Conservation (phyloP, 345 rosid species). For the Aethionema arabicum region DNA sequence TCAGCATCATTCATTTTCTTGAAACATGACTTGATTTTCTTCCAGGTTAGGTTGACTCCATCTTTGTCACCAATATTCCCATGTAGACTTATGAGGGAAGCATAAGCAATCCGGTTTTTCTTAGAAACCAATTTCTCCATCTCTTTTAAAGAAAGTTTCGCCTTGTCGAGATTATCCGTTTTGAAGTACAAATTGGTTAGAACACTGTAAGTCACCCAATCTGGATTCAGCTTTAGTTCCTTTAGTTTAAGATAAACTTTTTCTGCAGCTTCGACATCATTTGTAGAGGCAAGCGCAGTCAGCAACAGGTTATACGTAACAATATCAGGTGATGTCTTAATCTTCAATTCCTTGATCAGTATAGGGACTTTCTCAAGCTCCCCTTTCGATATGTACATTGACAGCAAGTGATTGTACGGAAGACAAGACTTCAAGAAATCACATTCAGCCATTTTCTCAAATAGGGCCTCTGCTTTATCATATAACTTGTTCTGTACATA, state of each 20-base stretch:
- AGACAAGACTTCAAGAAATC: slow-evolving; percentile 60
- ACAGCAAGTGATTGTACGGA: slow-evolving; percentile 77
- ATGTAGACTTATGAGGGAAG: slow-evolving; percentile 74
- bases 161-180: slow-evolving; percentile 50
- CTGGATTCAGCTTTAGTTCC: slow-evolving; percentile 59
- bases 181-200: slow-evolving; percentile 61
- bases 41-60: slow-evolving; percentile 66
- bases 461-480: slow-evolving; percentile 73
- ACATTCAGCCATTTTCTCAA: slow-evolving; percentile 75
- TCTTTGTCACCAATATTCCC: slow-evolving; percentile 60
- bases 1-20: slow-evolving; percentile 70
- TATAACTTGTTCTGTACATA: slow-evolving; percentile 55
- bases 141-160: slow-evolving; percentile 64
- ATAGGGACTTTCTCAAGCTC: slow-evolving; percentile 56
- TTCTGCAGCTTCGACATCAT: slow-evolving; percentile 62
- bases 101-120: slow-evolving; percentile 55
- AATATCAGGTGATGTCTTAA: slow-evolving; percentile 59
- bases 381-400: slow-evolving; percentile 56
- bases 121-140: slow-evolving; percentile 76
- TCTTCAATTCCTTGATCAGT: slow-evolving; percentile 59
- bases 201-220: slow-evolving; percentile 80
- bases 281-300: slow-evolving; percentile 52
- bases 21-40: slow-evolving; percentile 59
- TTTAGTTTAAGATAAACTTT: slow-evolving; percentile 57
- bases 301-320: slow-evolving; percentile 75